phyloP scores from a whole-genome alignment of 257 asterid genomes.

The Thymus quinquecostatus region DNA sequence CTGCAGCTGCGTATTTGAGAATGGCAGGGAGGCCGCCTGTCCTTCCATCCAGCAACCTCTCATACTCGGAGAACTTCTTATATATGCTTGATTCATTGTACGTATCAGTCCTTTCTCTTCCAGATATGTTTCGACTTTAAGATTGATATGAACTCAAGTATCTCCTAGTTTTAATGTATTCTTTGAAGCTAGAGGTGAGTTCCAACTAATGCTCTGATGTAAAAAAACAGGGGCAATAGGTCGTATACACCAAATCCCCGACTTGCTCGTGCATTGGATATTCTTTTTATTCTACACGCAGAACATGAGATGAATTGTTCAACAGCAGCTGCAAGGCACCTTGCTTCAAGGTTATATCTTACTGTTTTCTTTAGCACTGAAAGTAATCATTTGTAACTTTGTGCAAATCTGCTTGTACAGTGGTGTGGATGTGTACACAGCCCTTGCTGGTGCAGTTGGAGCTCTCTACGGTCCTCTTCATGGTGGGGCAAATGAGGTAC shows the following conservation, averaged over 20 bases:
- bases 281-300: conserved; percentile 94
- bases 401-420: conserved; percentile 46
- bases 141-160: conserved; percentile 12
- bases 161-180: conserved; percentile 14
- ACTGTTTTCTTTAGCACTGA: conserved; percentile 24
- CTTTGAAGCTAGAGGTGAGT: conserved; percentile 20
- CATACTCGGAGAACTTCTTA: conserved; percentile 95
- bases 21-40: conserved; percentile 99
- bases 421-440: conserved; percentile 98
- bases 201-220: conserved; percentile 30
- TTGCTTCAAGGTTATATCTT: conserved; percentile 82
- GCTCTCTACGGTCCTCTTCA: conserved; percentile 99
- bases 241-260: conserved; percentile 91
- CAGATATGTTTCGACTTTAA: neutral
- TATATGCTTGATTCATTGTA: conserved; percentile 99
- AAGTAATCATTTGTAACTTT: conserved; percentile 17
- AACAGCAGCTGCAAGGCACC: conserved; percentile 98
- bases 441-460: conserved; percentile 99
- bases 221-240: conserved; percentile 83
- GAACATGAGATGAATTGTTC: conserved; percentile 99
- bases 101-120: conserved; percentile 35
- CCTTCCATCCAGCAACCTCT: conserved; percentile 89
- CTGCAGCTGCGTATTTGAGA: conserved; percentile 99
- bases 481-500: conserved; percentile 99
- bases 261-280: conserved; percentile 93